Conservation (phyloP, 495 filamentous ascomycete species). For the Penicillium angulare region DNA sequence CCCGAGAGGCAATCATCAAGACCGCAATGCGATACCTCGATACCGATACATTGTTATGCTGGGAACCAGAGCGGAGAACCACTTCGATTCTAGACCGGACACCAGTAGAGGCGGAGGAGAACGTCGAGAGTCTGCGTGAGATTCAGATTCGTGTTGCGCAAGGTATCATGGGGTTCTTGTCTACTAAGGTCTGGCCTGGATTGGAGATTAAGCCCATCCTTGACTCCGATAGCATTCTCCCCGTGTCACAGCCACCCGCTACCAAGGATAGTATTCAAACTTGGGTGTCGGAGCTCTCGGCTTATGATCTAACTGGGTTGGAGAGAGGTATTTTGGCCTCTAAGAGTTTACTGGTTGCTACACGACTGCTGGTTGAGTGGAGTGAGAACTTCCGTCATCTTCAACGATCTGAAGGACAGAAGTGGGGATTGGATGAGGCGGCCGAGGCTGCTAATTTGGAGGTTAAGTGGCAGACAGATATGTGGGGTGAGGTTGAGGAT, state of each 20-base stretch:
- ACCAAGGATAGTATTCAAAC: constrained; percentile 72
- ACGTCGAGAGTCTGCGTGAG: constrained; percentile 59
- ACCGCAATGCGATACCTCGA: constrained; percentile 81
- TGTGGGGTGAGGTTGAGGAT: constrained; percentile 97
- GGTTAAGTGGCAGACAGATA: constrained; percentile 83
- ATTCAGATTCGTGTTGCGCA: constrained; percentile 66
- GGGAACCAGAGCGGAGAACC: constrained; percentile 63
- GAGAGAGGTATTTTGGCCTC: constrained; percentile 80
- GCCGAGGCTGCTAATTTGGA: constrained; percentile 76
- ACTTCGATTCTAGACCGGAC: constrained; percentile 25
- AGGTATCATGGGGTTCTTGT: constrained; percentile 68
- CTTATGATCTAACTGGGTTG: constrained; percentile 80
- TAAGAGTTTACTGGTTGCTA: constrained; percentile 80
- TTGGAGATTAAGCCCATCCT: constrained; percentile 72
- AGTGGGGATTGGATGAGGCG: constrained; percentile 61
- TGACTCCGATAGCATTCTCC: constrained; percentile 70
- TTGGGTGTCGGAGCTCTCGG: constrained; percentile 71
- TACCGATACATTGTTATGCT: constrained; percentile 93
- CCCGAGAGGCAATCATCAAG: constrained; percentile 57
- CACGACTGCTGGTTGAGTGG: constrained; percentile 82
- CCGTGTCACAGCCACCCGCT: constrained; percentile 62
- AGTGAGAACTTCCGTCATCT: constrained; percentile 63
- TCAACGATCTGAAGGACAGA: constrained; percentile 29
- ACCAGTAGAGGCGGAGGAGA: constrained; percentile 16
- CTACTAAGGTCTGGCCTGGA: constrained; percentile 79